phyloP scores from a whole-genome alignment of 2,329 filamentous ascomycete genomes.

The Alternaria consortialis region DNA sequence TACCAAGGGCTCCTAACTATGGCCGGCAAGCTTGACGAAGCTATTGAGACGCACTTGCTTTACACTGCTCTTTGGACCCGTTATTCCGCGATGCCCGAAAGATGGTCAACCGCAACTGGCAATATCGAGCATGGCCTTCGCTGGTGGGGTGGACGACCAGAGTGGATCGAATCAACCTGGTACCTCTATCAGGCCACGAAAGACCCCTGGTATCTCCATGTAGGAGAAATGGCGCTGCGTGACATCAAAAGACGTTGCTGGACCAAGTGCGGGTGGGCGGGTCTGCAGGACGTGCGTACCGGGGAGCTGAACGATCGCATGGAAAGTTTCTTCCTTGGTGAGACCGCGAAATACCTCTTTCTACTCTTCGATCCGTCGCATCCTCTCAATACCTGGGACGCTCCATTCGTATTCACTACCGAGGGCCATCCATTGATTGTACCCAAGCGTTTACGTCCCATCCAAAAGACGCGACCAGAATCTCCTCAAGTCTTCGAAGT shows the following conservation, averaged over 20 bases:
- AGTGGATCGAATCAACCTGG: slow-evolving; percentile 97
- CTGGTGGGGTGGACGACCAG: slow-evolving; percentile 95
- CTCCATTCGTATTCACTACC: slow-evolving; percentile 91
- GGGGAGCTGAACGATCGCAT: slow-evolving; percentile 92
- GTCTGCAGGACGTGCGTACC: slow-evolving; percentile 67
- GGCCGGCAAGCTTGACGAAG: slow-evolving; percentile 89
- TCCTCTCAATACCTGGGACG: slow-evolving; percentile 86
- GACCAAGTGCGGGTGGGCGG: slow-evolving; percentile 92
- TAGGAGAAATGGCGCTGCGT: slow-evolving; percentile 91
- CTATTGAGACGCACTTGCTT: slow-evolving; percentile 86
- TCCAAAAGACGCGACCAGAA: slow-evolving; percentile 10
- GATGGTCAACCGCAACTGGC: slow-evolving; percentile 87
- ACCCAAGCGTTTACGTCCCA: slow-evolving; percentile 59
- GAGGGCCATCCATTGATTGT: slow-evolving; percentile 94
- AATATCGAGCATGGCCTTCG: slow-evolving; percentile 85
- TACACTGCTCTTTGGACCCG: slow-evolving; percentile 95
- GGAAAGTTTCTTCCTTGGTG: slow-evolving; percentile 98
- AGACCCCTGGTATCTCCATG: slow-evolving; percentile 95
- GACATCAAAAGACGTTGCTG: slow-evolving; percentile 91
- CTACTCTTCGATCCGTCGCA: slow-evolving; percentile 87
- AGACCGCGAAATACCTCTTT: slow-evolving; percentile 96
- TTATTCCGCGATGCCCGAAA: slow-evolving; percentile 91
- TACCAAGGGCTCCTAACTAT: slow-evolving; percentile 89
- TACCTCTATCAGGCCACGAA: slow-evolving; percentile 92
- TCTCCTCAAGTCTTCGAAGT: slow-evolving; percentile 25